These are phyloP conservation scores for Alternaria consortialis DNA, from an alignment of 2,329 filamentous ascomycete genomes.

Conservation along the genomic window DNA sequence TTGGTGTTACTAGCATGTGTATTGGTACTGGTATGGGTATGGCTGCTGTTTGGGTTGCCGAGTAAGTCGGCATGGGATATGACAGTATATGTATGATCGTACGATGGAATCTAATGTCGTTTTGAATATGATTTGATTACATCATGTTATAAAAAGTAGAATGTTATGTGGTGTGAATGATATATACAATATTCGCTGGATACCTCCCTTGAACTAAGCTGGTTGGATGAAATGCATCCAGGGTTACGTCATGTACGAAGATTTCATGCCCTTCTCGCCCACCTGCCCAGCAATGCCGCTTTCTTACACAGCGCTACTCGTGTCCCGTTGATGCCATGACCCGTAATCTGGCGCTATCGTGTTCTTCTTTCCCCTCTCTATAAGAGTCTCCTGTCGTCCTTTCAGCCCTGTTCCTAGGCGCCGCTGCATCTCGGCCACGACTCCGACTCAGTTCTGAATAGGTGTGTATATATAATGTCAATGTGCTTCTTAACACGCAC, in stretches of 20 bases:
- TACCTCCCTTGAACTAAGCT: not conserved
- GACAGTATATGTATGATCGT: not conserved
- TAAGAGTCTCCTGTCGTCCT: not conserved
- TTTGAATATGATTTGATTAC: not conserved
- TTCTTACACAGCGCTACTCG: not conserved
- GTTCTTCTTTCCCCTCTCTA: not conserved
- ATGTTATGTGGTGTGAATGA: not conserved
- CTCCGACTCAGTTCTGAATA: not conserved
- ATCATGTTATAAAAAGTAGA: not conserved
- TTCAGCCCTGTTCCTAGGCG: not conserved
- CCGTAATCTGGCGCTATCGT: not conserved
- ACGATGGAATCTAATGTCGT: not conserved
- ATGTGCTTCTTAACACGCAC: not conserved
- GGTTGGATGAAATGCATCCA: not conserved
- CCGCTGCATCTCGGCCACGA: not conserved
- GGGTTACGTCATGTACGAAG: not conserved
- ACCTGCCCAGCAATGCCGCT: not conserved
- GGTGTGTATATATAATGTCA: not conserved
- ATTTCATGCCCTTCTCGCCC: not conserved
- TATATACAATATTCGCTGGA: not conserved
- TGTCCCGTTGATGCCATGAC: not conserved
- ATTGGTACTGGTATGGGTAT: conserved; percentile 96
- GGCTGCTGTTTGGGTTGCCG: conserved; percentile 94
- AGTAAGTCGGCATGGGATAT: conserved; percentile 64
- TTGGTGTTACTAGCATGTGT: conserved; percentile 96